Conservation (phyloP, 2,329 filamentous ascomycete species). For the Phyllosticta citrichinensis region DNA sequence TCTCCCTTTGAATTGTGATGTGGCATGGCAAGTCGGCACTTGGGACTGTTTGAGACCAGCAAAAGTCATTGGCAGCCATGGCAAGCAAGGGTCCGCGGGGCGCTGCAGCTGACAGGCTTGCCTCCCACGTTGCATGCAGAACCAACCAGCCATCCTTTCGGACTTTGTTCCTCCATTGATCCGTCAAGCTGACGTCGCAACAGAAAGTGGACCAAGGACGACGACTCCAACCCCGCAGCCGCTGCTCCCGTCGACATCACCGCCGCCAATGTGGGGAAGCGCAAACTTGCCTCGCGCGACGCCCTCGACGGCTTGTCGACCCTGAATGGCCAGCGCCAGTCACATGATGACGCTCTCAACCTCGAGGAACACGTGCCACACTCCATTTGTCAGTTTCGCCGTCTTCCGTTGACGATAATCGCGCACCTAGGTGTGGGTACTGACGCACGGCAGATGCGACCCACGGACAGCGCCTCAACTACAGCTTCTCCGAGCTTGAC, state of each 20-base stretch:
- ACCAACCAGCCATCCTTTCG: neutral
- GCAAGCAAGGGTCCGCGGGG: neutral
- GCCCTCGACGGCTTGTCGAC: slow-evolving; percentile 24
- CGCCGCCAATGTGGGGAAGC: slow-evolving; percentile 18
- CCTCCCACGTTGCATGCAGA: neutral
- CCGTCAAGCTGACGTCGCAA: slow-evolving; percentile 5
- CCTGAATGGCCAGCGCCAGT: slow-evolving; percentile 23
- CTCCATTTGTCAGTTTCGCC: slow-evolving; percentile 46
- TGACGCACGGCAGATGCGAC: slow-evolving; percentile 34
- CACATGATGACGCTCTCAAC: slow-evolving; percentile 23
- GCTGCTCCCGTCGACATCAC: slow-evolving; percentile 11
- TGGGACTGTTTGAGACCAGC: neutral
- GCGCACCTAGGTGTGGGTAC: neutral
- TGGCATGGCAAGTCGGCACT: neutral
- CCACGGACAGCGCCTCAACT: slow-evolving; percentile 32
- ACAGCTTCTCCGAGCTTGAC: slow-evolving; percentile 34
- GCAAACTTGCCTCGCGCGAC: slow-evolving; percentile 30
- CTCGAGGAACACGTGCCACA: slow-evolving; percentile 52
- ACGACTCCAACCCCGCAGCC: slow-evolving; percentile 21
- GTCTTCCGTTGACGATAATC: neutral
- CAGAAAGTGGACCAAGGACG: slow-evolving; percentile 36
- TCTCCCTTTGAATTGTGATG: slow-evolving; percentile 17
- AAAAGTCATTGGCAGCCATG: neutral
- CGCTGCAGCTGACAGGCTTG: neutral
- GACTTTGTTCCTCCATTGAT: neutral